Evolutionary conservation across 306 rosid species (phyloP).

Genomic region (Astragalus glycyphyllos): DNA sequence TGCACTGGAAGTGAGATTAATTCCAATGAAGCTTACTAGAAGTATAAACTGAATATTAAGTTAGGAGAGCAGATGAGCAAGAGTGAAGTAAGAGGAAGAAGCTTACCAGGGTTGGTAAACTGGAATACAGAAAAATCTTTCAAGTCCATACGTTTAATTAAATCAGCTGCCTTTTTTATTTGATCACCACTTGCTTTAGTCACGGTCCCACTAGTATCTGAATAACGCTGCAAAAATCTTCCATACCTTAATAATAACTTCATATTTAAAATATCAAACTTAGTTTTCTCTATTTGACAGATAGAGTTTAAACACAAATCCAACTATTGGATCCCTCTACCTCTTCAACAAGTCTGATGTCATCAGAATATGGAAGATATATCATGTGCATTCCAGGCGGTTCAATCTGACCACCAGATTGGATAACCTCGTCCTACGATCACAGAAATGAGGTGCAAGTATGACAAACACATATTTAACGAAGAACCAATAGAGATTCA

Average conservation of each 20-base stretch:
- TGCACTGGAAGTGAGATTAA: constrained; percentile 14
- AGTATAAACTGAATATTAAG: constrained; percentile 11
- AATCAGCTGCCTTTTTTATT: constrained; percentile 67
- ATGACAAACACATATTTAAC: constrained; percentile 2
- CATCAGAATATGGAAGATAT: constrained; percentile 92
- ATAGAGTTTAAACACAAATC: constrained; percentile 6
- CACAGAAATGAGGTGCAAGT: constrained; percentile 15
- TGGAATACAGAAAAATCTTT: constrained; percentile 84
- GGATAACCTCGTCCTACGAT: constrained; percentile 75
- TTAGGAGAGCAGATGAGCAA: background rate
- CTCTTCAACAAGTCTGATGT: constrained; percentile 91
- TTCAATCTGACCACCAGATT: constrained; percentile 80
- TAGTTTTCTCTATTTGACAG: constrained; percentile 13
- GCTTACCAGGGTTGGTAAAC: constrained; percentile 81
- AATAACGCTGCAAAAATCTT: constrained; percentile 62
- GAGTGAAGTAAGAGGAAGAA: background rate
- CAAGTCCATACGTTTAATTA: constrained; percentile 82
- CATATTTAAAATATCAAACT: constrained; percentile 35
- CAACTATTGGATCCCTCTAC: constrained; percentile 51
- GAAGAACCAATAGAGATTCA: constrained; percentile 4
- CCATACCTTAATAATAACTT: constrained; percentile 34
- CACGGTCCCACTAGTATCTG: constrained; percentile 50
- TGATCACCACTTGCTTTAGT: constrained; percentile 78
- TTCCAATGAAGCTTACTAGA: background rate
- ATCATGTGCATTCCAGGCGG: constrained; percentile 98